Percentiles rank a stretch among this genome's conserved stretches.
Evolutionary conservation across 2,329 filamentous ascomycete species (phyloP).

Genomic region (Sporothrix pallida): DNA sequence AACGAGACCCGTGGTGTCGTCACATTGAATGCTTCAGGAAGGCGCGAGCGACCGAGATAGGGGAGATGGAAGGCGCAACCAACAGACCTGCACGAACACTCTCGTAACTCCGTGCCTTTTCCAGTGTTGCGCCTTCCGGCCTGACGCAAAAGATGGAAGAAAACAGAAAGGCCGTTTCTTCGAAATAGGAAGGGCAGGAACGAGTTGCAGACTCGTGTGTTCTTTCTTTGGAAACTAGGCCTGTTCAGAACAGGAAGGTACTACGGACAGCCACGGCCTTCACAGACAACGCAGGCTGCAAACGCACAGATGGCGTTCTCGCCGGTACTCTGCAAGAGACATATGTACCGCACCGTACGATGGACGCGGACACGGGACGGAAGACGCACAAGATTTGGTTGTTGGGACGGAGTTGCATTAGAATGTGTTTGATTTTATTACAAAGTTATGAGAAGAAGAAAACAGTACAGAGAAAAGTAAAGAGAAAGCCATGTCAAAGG

Average conservation of each 20-base stretch:
- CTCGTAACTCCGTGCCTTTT: not conserved
- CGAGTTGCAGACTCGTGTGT: not conserved
- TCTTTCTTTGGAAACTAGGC: not conserved
- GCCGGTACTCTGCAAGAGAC: not conserved
- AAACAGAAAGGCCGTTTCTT: not conserved
- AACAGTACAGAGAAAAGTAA: not conserved
- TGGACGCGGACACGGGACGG: not conserved
- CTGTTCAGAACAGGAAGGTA: constrained; percentile 17
- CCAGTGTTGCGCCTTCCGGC: not conserved
- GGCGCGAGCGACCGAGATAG: not conserved
- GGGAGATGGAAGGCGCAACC: not conserved
- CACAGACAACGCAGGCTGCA: not conserved
- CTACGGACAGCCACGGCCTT: not conserved
- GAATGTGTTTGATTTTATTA: constrained; percentile 20
- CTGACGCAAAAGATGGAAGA: not conserved
- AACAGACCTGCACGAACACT: not conserved
- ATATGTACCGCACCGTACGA: not conserved
- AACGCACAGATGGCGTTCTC: constrained; percentile 2
- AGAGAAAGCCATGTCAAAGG: constrained; percentile 2
- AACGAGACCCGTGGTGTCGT: not conserved
- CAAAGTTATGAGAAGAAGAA: not conserved
- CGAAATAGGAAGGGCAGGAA: not conserved
- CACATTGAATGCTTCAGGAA: not conserved
- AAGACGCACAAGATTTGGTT: not conserved
- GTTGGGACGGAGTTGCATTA: not conserved